These are phyloP conservation scores for Diversispora eburnea DNA, from an alignment of 192 early-diverging fungal genomes.

Conservation along the genomic window DNA sequence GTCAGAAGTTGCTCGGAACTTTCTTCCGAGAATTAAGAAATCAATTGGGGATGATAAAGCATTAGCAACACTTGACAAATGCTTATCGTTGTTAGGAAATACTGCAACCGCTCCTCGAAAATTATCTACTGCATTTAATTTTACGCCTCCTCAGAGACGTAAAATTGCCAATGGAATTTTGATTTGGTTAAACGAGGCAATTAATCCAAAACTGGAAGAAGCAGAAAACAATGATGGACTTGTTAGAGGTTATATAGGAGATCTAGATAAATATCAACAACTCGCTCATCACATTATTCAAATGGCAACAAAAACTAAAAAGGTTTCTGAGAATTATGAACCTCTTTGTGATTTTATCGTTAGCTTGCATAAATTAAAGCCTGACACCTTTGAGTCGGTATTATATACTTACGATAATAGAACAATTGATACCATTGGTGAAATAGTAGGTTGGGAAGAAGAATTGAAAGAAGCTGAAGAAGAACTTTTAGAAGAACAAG, in stretches of 20 bases:
- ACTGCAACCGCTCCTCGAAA: constrained; percentile 1
- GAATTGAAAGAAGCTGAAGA: constrained; percentile 23
- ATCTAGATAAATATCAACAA: constrained; percentile 10
- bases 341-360: constrained; percentile 9
- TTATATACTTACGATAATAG: constrained; percentile 23
- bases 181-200: constrained; percentile 20
- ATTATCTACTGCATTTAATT: neutral
- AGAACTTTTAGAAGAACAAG: constrained; percentile 12
- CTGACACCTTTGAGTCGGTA: constrained; percentile 13
- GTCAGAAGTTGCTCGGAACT: neutral
- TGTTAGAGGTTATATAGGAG: constrained; percentile 8
- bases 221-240: neutral
- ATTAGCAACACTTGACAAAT: constrained; percentile 8
- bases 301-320: constrained; percentile 2
- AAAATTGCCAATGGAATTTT: constrained; percentile 23
- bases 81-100: neutral
- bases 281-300: constrained; percentile 14
- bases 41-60: constrained; percentile 7
- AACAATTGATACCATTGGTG: constrained; percentile 17
- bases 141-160: constrained; percentile 1
- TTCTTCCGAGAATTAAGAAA: constrained; percentile 7
- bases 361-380: constrained; percentile 26
- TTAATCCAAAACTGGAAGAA: constrained; percentile 18
- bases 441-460: constrained; percentile 28
- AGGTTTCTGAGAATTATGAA: constrained; percentile 13